These are phyloP conservation scores for Forsythia suspensa DNA, from an alignment of 257 asterid genomes.

Conservation along the genomic window DNA sequence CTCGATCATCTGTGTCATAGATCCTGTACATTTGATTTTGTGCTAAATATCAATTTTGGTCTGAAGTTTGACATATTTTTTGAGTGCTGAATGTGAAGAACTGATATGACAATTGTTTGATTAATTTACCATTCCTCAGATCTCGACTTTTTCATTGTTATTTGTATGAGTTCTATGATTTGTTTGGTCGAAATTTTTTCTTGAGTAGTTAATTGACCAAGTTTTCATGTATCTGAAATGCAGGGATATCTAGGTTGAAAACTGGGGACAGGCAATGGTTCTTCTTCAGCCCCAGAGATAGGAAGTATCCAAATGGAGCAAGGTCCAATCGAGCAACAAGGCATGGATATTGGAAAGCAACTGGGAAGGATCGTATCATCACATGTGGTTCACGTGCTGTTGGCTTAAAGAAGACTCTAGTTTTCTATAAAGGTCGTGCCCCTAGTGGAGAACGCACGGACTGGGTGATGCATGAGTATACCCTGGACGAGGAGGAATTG, in stretches of 20 bases:
- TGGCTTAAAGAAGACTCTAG: conserved; percentile 89
- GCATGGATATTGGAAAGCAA: conserved; percentile 93
- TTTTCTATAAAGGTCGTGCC: conserved; percentile 86
- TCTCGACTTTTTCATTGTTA: no score
- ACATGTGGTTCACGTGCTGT: conserved; percentile 60
- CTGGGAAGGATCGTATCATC: conserved; percentile 87
- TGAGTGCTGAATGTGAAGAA: neutral
- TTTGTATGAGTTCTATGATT: neutral
- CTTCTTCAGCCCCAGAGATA: conserved; percentile 85
- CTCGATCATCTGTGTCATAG: no score
- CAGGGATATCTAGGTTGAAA: conserved; percentile 77
- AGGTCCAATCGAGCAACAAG: conserved; percentile 80
- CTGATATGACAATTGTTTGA: neutral
- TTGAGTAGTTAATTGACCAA: conserved; percentile 19
- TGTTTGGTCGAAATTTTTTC: neutral
- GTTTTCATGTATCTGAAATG: conserved; percentile 24
- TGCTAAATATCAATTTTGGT: no score
- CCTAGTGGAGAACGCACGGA: conserved; percentile 87
- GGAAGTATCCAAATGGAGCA: conserved; percentile 88
- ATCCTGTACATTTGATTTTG: no score
- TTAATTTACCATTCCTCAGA: no score
- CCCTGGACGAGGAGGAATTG: conserved; percentile 81
- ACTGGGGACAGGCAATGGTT: conserved; percentile 96
- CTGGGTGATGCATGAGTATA: conserved; percentile 99
- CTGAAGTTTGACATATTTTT: no score